phyloP scores from a whole-genome alignment of 2,329 filamentous ascomycete species.

The Cercospora sojina region DNA sequence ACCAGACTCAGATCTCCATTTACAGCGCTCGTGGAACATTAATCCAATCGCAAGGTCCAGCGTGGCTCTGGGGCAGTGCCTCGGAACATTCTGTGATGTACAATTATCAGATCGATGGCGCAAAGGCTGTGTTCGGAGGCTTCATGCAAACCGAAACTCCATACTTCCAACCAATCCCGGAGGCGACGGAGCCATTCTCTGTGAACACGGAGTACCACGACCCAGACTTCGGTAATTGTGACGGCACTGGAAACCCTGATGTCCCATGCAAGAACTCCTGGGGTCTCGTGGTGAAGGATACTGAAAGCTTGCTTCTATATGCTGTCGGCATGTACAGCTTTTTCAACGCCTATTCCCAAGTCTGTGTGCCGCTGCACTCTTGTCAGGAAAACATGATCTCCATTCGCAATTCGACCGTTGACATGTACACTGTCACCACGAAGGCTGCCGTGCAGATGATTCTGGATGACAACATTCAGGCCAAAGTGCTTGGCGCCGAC shows the following conservation, averaged over 20 bases:
- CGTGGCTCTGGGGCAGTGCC: conserved; percentile 55
- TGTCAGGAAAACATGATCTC: conserved; percentile 55
- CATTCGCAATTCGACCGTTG: conserved; percentile 46
- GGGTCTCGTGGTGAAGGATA: conserved; percentile 45
- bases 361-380: conserved; percentile 47
- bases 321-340: conserved; percentile 57
- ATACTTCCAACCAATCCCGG: conserved; percentile 55
- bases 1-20: conserved; percentile 41
- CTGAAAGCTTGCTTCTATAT: conserved; percentile 46
- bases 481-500: conserved; percentile 36
- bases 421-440: conserved; percentile 50
- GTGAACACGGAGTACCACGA: conserved; percentile 46
- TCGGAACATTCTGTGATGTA: conserved; percentile 57
- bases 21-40: conserved; percentile 49
- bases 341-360: conserved; percentile 58
- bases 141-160: conserved; percentile 58
- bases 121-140: conserved; percentile 52
- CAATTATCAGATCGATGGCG: conserved; percentile 53
- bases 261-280: conserved; percentile 45
- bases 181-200: conserved; percentile 56
- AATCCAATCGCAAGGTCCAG: conserved; percentile 48
- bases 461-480: conserved; percentile 40
- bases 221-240: conserved; percentile 42
- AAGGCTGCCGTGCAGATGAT: conserved; percentile 54
- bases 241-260: conserved; percentile 18